Evolutionary conservation across 768 basidiomycete species (phyloP).

Genomic region (Termitomyces sp.): DNA sequence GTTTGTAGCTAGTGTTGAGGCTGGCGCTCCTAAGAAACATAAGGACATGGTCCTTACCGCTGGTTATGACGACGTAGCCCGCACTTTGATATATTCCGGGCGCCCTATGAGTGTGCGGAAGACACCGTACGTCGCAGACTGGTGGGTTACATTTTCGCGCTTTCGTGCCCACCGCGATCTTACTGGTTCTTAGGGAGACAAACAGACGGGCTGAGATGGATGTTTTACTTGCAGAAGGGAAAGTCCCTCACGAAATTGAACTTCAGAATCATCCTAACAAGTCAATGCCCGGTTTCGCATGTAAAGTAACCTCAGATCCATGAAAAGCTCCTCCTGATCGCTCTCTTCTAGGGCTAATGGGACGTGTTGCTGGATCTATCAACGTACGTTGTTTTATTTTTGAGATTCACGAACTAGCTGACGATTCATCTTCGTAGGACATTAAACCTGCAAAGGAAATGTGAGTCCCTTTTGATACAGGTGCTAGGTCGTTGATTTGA

Average conservation of each 20-base stretch:
- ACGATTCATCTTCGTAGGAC: slow-evolving; percentile 38
- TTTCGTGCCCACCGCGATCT: not conserved
- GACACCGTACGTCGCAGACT: slow-evolving; percentile 75
- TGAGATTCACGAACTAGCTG: slow-evolving; percentile 3
- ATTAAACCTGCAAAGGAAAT: slow-evolving; percentile 85
- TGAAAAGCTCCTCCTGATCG: not conserved
- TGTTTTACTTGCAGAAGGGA: slow-evolving; percentile 56
- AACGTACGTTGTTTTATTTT: slow-evolving; percentile 34
- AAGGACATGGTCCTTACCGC: slow-evolving; percentile 66
- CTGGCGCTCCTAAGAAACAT: slow-evolving; percentile 72
- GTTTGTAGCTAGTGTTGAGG: slow-evolving; percentile 80
- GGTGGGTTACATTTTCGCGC: slow-evolving; percentile 36
- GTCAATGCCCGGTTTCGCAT: slow-evolving; percentile 54
- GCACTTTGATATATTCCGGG: slow-evolving; percentile 74
- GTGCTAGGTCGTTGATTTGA: slow-evolving; percentile 6
- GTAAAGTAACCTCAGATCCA: slow-evolving; percentile 34
- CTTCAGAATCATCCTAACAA: slow-evolving; percentile 65
- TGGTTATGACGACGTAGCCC: slow-evolving; percentile 71
- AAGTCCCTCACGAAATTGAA: slow-evolving; percentile 76
- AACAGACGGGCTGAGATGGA: slow-evolving; percentile 57
- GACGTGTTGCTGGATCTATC: slow-evolving; percentile 72
- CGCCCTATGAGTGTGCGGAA: slow-evolving; percentile 80
- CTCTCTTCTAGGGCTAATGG: slow-evolving; percentile 64
- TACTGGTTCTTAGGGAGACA: slow-evolving; percentile 47
- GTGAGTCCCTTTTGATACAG: slow-evolving; percentile 36